phyloP scores from a whole-genome alignment of 805 yeast genomes.

The Starmerella kuoi region DNA sequence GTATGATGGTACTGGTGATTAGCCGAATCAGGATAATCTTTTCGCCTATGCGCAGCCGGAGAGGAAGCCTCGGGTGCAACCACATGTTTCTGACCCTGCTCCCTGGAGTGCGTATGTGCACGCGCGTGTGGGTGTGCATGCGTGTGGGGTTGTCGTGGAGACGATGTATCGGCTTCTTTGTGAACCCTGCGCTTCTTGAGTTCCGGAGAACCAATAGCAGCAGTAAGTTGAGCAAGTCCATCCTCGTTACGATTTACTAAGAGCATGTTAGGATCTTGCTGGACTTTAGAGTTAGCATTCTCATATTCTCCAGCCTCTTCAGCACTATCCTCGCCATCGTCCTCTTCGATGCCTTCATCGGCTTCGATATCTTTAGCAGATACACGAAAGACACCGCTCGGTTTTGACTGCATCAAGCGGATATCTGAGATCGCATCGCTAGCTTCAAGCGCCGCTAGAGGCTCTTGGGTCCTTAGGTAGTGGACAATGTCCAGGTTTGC shows the following conservation, averaged over 20 bases:
- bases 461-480: slow-evolving; percentile 17
- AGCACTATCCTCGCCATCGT: background rate
- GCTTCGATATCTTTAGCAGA: background rate
- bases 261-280: background rate
- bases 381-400: background rate
- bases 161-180: no score
- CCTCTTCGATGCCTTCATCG: slow-evolving; percentile 2
- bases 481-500: slow-evolving; percentile 24
- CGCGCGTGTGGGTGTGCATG: no score
- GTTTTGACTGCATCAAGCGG: slow-evolving; percentile 9
- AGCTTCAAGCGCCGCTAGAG: slow-evolving; percentile 17
- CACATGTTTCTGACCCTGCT: no score
- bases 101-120: no score
- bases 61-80: no score
- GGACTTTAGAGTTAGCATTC: slow-evolving; percentile 11
- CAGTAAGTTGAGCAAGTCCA: slow-evolving; percentile 2
- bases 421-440: slow-evolving; percentile 20
- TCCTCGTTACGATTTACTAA: background rate
- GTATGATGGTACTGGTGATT: no score
- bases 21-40: no score
- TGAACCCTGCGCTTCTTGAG: slow-evolving; percentile 3
- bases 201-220: slow-evolving; percentile 14
- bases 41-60: no score
- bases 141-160: no score
- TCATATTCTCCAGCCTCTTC: background rate